A percentile compares a stretch with the other conserved stretches of the same genome.
Evolutionary conservation across 345 rosid species (phyloP).

Genomic region (Odontarrhena argentea): DNA sequence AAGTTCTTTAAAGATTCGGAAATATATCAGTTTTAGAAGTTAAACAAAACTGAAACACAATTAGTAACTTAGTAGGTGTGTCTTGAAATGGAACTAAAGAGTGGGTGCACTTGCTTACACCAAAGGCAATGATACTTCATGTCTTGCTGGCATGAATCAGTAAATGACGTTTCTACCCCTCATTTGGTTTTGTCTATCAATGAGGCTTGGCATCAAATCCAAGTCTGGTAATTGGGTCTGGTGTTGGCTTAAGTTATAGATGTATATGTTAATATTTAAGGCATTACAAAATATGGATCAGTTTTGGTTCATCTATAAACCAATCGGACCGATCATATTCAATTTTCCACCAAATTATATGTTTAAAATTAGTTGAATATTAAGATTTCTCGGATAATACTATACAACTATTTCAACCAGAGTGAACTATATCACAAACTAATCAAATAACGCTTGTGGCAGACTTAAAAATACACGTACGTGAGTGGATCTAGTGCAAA

Average conservation of each 20-base stretch:
- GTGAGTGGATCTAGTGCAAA: too few relatives aligned
- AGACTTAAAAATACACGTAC: too few relatives aligned
- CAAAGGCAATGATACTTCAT: slow-evolving; percentile 34
- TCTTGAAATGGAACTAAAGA: slow-evolving; percentile 38
- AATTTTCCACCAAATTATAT: too few relatives aligned
- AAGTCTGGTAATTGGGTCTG: not conserved
- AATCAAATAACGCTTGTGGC: too few relatives aligned
- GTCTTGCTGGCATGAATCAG: slow-evolving; percentile 4
- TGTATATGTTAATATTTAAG: not conserved
- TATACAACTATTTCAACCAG: too few relatives aligned
- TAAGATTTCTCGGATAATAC: too few relatives aligned
- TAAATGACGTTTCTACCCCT: not conserved
- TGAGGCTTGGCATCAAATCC: not conserved
- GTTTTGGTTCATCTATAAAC: too few relatives aligned
- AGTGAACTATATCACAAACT: too few relatives aligned
- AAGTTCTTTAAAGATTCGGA: not conserved
- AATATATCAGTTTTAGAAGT: slow-evolving; percentile 18
- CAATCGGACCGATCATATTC: too few relatives aligned
- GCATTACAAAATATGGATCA: too few relatives aligned
- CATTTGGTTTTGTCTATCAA: not conserved
- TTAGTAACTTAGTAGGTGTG: slow-evolving; percentile 30
- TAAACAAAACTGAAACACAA: slow-evolving; percentile 31
- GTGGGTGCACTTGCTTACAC: slow-evolving; percentile 38
- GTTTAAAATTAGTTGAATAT: too few relatives aligned
- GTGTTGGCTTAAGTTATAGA: not conserved